These are phyloP conservation scores for Rubia yunnanensis DNA, from an alignment of 257 asterid species.

Conservation along the genomic window DNA sequence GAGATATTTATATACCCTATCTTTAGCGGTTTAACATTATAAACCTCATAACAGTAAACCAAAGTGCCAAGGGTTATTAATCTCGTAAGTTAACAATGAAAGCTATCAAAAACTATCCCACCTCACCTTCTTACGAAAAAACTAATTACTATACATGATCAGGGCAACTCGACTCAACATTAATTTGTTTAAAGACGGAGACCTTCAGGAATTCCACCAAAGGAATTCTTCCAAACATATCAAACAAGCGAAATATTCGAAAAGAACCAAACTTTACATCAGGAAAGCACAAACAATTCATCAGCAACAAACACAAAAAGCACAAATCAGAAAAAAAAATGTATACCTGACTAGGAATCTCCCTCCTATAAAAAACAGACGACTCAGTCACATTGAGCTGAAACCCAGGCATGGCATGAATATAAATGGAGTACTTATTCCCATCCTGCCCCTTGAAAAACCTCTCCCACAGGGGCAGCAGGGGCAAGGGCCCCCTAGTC, in stretches of 20 bases:
- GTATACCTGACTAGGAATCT: constrained; percentile 81
- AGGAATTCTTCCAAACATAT: background rate
- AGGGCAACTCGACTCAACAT: background rate
- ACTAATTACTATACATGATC: background rate
- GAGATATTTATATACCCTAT: background rate
- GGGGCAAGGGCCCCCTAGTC: constrained; percentile 81
- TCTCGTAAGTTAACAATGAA: background rate
- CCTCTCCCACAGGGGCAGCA: constrained; percentile 90
- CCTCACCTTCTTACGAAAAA: background rate
- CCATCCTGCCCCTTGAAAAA: constrained; percentile 63
- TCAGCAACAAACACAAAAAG: constrained; percentile 11
- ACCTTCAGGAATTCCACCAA: background rate
- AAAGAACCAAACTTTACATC: background rate
- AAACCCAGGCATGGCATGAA: constrained; percentile 66
- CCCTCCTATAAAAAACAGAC: constrained; percentile 69
- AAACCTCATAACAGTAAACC: background rate
- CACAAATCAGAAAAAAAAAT: constrained; percentile 10
- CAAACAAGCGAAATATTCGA: background rate
- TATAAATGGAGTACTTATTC: constrained; percentile 58
- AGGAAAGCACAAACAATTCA: constrained; percentile 7
- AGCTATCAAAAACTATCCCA: too few species aligned
- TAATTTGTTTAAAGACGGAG: background rate
- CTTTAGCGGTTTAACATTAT: background rate
- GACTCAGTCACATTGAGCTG: constrained; percentile 49
- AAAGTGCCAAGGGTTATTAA: background rate